These are phyloP conservation scores for Fusarium tricinctum DNA, from an alignment of 2,329 filamentous ascomycete species.

Conservation along the genomic window DNA sequence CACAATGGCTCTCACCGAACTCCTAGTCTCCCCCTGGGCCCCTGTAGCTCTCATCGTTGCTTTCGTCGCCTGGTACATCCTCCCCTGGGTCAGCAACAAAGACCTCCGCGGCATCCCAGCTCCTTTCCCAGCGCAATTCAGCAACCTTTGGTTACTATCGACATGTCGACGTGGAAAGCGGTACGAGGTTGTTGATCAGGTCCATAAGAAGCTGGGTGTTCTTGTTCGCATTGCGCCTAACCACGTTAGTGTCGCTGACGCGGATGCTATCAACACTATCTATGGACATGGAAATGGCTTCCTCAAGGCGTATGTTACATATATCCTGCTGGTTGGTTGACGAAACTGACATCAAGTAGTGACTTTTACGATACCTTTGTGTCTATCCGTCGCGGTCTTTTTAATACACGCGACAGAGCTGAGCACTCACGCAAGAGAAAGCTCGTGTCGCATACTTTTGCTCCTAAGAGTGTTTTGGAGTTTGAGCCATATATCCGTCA, in stretches of 20 bases:
- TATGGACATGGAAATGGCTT: conserved; percentile 87
- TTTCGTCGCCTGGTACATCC: conserved; percentile 36
- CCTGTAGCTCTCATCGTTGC: conserved; percentile 23
- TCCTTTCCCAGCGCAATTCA: conserved; percentile 75
- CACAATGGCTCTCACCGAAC: conserved; percentile 41
- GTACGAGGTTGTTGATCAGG: conserved; percentile 74
- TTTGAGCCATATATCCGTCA: conserved; percentile 91
- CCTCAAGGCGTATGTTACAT: conserved; percentile 70
- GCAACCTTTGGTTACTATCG: conserved; percentile 83
- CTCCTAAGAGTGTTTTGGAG: conserved; percentile 81
- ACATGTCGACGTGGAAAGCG: conserved; percentile 75
- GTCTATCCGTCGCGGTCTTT: conserved; percentile 85
- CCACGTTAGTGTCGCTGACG: conserved; percentile 86
- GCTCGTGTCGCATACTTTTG: conserved; percentile 91
- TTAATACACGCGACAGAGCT: conserved; percentile 86
- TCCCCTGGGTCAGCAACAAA: conserved; percentile 64
- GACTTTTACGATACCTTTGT: conserved; percentile 95
- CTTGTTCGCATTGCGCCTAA: conserved; percentile 87
- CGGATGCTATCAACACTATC: conserved; percentile 78
- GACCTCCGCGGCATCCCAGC: conserved; percentile 70
- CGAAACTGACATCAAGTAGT: conserved; percentile 56
- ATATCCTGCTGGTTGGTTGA: rapidly evolving
- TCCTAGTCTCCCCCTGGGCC: conserved; percentile 42
- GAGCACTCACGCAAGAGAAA: conserved; percentile 93
- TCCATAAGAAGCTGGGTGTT: conserved; percentile 81